Conservation (phyloP, 2,329 filamentous ascomycete species). For the Fulvia fulva region DNA sequence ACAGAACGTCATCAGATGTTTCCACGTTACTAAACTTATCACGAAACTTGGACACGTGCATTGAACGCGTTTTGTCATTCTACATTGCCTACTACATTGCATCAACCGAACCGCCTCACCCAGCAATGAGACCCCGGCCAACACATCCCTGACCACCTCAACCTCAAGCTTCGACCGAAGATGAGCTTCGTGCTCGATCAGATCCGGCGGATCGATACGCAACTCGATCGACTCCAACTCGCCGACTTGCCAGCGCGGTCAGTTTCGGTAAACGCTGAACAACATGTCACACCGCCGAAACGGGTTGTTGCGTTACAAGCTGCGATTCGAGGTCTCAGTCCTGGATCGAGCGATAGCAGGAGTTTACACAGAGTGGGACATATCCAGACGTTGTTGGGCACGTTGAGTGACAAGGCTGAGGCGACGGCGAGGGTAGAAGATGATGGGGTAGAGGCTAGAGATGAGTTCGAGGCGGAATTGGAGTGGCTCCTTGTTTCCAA, state of each 20-base stretch:
- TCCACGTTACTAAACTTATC: neutral
- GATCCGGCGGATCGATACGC: slow-evolving; percentile 54
- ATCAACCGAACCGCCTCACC: neutral
- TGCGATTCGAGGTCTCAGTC: slow-evolving; percentile 27
- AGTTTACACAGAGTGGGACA: slow-evolving; percentile 19
- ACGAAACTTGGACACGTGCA: neutral
- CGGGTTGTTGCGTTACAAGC: slow-evolving; percentile 31
- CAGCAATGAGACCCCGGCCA: neutral
- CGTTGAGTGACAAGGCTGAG: slow-evolving; percentile 13
- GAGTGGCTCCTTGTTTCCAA: slow-evolving; percentile 91
- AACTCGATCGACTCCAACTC: slow-evolving; percentile 56
- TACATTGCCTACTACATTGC: neutral
- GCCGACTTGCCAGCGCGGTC: slow-evolving; percentile 27
- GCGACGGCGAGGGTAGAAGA: slow-evolving; percentile 11
- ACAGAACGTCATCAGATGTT: neutral
- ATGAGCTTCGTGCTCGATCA: slow-evolving; percentile 44
- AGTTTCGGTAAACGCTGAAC: neutral
- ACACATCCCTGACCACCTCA: neutral
- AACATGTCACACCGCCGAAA: slow-evolving; percentile 18
- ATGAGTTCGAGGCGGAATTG: slow-evolving; percentile 67
- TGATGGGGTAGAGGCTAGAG: slow-evolving; percentile 12
- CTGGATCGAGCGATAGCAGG: slow-evolving; percentile 23
- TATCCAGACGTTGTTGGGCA: slow-evolving; percentile 10
- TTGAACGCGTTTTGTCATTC: neutral
- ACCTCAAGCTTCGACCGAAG: neutral